phyloP scores from a whole-genome alignment of 257 asterid species.

The Solanum rostratum region DNA sequence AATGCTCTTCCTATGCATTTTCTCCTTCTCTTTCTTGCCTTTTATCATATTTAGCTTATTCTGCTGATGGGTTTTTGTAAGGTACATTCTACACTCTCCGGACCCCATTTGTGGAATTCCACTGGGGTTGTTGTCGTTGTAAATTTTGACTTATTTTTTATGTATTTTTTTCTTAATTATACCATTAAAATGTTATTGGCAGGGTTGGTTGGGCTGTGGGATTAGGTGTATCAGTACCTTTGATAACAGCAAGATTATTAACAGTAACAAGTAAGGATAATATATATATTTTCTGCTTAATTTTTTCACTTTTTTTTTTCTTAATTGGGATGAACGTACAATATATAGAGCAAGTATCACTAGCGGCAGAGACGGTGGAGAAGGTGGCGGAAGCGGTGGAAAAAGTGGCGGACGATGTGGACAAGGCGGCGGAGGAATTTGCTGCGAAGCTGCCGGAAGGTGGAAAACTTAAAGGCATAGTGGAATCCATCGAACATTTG shows the following conservation, averaged over 20 bases:
- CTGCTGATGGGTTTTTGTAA: too few species aligned
- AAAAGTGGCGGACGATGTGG: conserved; percentile 43
- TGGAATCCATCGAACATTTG: conserved; percentile 30
- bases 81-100: too few species aligned
- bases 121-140: too few species aligned
- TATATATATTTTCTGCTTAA: neutral
- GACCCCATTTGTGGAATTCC: too few species aligned
- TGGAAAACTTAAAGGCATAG: conserved; percentile 28
- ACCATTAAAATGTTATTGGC: neutral
- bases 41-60: too few species aligned
- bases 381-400: conserved; percentile 46
- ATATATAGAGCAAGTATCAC: conserved; percentile 40
- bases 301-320: neutral
- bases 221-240: conserved; percentile 20
- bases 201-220: conserved; percentile 27
- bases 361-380: conserved; percentile 41
- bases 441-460: conserved; percentile 34
- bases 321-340: neutral
- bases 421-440: conserved; percentile 42
- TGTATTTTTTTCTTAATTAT: neutral
- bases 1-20: too few species aligned
- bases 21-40: too few species aligned
- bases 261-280: conserved; percentile 23
- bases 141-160: neutral
- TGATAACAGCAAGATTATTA: conserved; percentile 23